Evolutionary conservation across 805 yeast genomes (phyloP).

Genomic region (Candida sphagnicola): DNA sequence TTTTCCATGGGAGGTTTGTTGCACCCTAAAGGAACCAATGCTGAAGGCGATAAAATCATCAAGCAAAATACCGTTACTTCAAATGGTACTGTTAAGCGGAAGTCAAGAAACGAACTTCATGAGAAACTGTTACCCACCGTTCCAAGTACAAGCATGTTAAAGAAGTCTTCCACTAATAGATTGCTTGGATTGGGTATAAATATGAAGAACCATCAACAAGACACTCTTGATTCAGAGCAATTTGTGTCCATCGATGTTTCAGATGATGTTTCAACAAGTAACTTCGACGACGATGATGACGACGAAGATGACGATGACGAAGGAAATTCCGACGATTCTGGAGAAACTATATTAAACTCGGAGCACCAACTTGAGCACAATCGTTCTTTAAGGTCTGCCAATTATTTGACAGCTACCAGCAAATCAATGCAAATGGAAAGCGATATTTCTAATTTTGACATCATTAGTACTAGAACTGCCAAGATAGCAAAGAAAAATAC

Average conservation of each 20-base stretch:
- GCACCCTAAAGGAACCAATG: slow-evolving; percentile 10
- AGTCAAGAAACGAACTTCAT: neutral
- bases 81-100: slow-evolving; percentile 1
- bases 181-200: slow-evolving; percentile 28
- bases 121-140: slow-evolving; percentile 1
- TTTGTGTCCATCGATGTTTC: neutral
- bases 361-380: neutral
- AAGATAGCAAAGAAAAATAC: slow-evolving; percentile 23
- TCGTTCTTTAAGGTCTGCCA: neutral
- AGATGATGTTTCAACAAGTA: neutral
- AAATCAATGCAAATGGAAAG: slow-evolving; percentile 10
- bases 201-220: slow-evolving; percentile 6
- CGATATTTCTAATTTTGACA: slow-evolving; percentile 23
- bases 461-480: slow-evolving; percentile 25
- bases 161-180: slow-evolving; percentile 19
- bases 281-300: neutral
- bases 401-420: neutral
- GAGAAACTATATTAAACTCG: neutral
- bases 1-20: slow-evolving; percentile 38
- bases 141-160: slow-evolving; percentile 14
- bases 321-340: neutral
- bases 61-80: slow-evolving; percentile 4
- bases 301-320: neutral
- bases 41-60: slow-evolving; percentile 8
- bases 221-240: neutral